Evolutionary conservation across 352 stramenopile species (phyloP), one percentile per base, ranked within the genome.

Genomic region (Phytophthora boehmeriae): DNA sequence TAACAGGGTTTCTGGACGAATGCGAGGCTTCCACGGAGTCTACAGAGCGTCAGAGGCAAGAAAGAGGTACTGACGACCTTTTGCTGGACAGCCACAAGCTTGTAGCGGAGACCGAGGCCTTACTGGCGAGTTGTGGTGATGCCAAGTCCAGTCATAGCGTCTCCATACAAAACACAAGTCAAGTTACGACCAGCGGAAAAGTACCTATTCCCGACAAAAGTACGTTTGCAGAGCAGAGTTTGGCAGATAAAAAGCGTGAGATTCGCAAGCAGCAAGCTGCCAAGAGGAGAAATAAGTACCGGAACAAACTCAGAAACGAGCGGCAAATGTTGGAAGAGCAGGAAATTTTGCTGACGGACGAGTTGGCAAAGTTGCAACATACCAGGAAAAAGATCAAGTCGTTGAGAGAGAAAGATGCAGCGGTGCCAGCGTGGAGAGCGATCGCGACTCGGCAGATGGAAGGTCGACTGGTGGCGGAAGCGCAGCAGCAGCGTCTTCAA

Each of bases 241-340:
- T 14, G 4, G 4, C 5, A 35, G 46, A 59, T 11, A 34, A 23
- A 25, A 11, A 9, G 11, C 35, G 11, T 14, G 20, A 38, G 28
- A 22, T 28, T 2, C 59, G 57, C 20, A 71, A 20, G 16, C 14
- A 36, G 3, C 60, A 66, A 38, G 60, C 60, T 14, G 50, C 54
- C 25, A 55, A 61, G 11, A 51, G 66, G 8, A 44, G 63, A 32
- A 45, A 74, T 16, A 61, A 58, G 35, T 72, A 77, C 8, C 53
- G 56, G 5, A 51, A 76, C 6, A 71, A 65, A 5, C 30, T 75
- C 22, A 67, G 70, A 34, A 54, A 45, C 4, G 71, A 80, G 57
- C 36, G 69, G 13, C 8, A 62, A 45, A 62, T 51, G 8, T 13
- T 79, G 59, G 34, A 66, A n/a, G 6, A 57, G 25, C 19, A 72